These are phyloP conservation scores for Yarrowia sp. DNA, from an alignment of 805 yeast genomes.

Conservation along the genomic window DNA sequence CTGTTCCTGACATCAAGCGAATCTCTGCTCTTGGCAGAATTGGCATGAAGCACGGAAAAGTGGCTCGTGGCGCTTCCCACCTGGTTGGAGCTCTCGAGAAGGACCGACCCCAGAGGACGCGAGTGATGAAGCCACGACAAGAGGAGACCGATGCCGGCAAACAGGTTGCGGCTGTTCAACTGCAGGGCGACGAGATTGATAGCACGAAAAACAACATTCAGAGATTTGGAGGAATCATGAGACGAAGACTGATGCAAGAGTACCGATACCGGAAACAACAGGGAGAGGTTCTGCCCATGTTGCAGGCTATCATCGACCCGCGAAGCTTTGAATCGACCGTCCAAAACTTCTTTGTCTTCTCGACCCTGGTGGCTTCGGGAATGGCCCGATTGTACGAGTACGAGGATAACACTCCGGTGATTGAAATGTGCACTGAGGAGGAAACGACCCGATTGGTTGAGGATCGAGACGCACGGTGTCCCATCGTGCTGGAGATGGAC, in stretches of 20 bases:
- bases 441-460: not conserved
- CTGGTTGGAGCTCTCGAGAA: slow-evolving; percentile 6
- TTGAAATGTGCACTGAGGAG: not conserved
- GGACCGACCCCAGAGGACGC: not conserved
- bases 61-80: slow-evolving; percentile 11
- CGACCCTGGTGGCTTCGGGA: slow-evolving; percentile 12
- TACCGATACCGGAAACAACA: not conserved
- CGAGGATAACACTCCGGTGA: not conserved
- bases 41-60: not conserved
- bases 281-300: not conserved
- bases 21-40: not conserved
- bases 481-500: slow-evolving; percentile 3
- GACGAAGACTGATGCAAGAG: not conserved
- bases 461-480: slow-evolving; percentile 1
- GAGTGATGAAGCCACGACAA: not conserved
- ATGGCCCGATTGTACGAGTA: not conserved
- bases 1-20: not conserved
- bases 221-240: not conserved
- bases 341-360: slow-evolving; percentile 10
- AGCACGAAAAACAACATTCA: not conserved
- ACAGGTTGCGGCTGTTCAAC: not conserved
- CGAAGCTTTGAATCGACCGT: slow-evolving; percentile 14
- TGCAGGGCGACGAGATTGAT: not conserved
- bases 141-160: not conserved
- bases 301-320: not conserved